Conservation (phyloP, 2,329 filamentous ascomycete genomes). For the Fusarium anthophilum region DNA sequence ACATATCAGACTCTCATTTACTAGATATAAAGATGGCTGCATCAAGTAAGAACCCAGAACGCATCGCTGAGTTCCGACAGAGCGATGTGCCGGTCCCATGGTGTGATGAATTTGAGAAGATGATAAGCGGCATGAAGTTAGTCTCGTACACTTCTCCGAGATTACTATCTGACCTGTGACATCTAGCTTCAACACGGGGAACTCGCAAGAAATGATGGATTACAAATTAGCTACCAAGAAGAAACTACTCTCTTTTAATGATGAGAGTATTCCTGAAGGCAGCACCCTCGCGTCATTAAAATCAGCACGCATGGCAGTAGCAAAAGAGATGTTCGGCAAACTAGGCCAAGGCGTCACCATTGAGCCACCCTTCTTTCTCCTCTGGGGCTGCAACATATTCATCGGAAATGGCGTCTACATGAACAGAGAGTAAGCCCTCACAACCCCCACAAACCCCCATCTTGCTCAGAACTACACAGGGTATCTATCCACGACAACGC, state of each 20-base stretch:
- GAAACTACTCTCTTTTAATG: neutral
- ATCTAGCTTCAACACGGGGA: neutral
- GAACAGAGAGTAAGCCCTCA: constrained; percentile 1
- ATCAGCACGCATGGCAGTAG: neutral
- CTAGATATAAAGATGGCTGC: neutral
- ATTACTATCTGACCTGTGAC: neutral
- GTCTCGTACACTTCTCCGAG: fast-evolving
- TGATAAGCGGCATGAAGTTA: constrained; percentile 22
- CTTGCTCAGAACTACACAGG: neutral
- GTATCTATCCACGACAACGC: constrained; percentile 11
- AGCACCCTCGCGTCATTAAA: neutral
- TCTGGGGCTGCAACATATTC: constrained; percentile 18
- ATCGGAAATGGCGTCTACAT: constrained; percentile 11
- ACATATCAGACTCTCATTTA: neutral
- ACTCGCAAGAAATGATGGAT: neutral
- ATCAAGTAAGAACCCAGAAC: neutral
- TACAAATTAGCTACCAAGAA: neutral
- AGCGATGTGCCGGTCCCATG: constrained; percentile 5
- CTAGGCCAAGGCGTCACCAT: neutral
- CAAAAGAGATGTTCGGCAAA: neutral
- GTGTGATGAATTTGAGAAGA: constrained; percentile 22
- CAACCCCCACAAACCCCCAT: fast-evolving
- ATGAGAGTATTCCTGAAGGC: neutral
- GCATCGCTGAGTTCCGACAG: neutral
- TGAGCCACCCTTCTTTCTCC: constrained; percentile 10